Percentiles rank a stretch among this genome's conserved stretches.
phyloP scores from a whole-genome alignment of 1,139 yeast genomes.

The Candida freyschussii region DNA sequence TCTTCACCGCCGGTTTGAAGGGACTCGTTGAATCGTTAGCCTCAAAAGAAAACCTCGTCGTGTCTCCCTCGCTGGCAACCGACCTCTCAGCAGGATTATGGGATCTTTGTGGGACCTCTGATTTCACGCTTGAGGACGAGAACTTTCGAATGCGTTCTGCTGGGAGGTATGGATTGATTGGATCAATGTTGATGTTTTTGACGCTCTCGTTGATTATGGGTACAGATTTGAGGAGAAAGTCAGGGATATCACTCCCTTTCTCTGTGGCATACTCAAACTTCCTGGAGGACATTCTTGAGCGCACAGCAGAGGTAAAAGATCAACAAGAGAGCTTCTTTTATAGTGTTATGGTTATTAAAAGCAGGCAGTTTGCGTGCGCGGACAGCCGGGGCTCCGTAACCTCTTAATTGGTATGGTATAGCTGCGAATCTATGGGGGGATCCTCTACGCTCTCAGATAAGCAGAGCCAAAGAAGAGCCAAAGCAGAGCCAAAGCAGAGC shows the following conservation, averaged over 20 bases:
- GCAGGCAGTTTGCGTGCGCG: no score
- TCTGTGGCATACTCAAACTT: slow-evolving; percentile 13
- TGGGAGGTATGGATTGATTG: slow-evolving; percentile 19
- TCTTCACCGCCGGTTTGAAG: not conserved
- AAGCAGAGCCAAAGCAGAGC: no score
- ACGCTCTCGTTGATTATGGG: slow-evolving; percentile 12
- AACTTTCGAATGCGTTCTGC: slow-evolving; percentile 15
- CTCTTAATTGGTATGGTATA: no score
- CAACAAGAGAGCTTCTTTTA: no score
- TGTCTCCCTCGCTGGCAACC: slow-evolving; percentile 12
- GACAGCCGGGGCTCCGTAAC: no score
- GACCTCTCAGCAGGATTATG: slow-evolving; percentile 6
- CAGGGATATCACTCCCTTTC: slow-evolving; percentile 19
- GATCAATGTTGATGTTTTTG: slow-evolving; percentile 11
- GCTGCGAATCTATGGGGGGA: no score
- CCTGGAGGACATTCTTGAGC: slow-evolving; percentile 6
- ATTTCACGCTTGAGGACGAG: slow-evolving; percentile 10
- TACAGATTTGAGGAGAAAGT: slow-evolving; percentile 17
- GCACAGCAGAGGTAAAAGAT: no score
- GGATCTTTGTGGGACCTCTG: slow-evolving; percentile 7
- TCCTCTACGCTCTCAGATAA: no score
- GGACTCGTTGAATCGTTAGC: slow-evolving; percentile 1
- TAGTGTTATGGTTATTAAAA: no score
- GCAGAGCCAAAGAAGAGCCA: no score
- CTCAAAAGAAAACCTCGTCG: slow-evolving; percentile 20